Conservation (phyloP, 306 rosid species). For the Quercus glauca region DNA sequence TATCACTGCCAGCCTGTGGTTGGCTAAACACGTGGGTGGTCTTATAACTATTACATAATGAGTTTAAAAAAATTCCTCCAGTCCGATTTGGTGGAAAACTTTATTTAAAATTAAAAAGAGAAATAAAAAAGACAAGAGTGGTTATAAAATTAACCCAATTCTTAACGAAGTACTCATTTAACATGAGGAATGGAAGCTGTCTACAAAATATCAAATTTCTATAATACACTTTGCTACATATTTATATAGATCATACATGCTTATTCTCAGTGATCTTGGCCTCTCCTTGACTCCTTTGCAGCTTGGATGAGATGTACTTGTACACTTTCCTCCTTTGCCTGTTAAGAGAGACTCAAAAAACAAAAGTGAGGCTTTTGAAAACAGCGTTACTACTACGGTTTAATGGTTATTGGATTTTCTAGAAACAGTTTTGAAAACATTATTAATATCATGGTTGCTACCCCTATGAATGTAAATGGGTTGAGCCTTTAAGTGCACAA, state of each 20-base stretch:
- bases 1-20: no score
- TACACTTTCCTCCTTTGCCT: conserved; percentile 39
- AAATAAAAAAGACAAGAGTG: no score
- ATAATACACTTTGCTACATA: not conserved
- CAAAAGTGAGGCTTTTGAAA: not conserved
- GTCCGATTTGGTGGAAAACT: no score
- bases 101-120: no score
- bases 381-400: not conserved
- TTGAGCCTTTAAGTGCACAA: no score
- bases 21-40: no score
- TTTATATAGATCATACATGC: not conserved
- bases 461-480: no score
- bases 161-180: not conserved
- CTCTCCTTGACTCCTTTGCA: conserved; percentile 1
- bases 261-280: not conserved
- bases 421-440: not conserved
- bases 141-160: no score
- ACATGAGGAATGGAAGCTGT: not conserved
- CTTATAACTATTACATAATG: no score
- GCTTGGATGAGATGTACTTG: conserved; percentile 36
- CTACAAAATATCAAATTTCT: not conserved
- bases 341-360: not conserved
- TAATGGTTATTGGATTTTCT: not conserved
- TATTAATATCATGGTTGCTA: not conserved
- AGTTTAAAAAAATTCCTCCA: no score